Evolutionary conservation across 2,329 filamentous ascomycete species (phyloP).

Genomic region (Boeremia exigua): DNA sequence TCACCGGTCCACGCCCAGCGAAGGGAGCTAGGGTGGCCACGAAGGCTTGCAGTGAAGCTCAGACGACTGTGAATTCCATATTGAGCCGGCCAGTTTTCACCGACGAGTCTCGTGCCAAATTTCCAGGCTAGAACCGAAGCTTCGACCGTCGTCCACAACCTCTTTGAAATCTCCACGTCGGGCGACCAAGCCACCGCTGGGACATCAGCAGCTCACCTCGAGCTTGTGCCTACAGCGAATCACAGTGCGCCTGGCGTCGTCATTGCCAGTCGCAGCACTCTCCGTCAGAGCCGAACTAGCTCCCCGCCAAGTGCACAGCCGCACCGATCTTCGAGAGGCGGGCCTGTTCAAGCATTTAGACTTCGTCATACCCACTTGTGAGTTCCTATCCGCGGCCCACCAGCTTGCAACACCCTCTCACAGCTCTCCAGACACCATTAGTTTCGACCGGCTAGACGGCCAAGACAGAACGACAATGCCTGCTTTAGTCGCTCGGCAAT

Average conservation of each 20-base stretch:
- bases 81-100: conserved; percentile 1
- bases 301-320: conserved; percentile 17
- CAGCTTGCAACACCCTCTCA: conserved; percentile 20
- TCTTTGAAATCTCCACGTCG: conserved; percentile 3
- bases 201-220: conserved; percentile 12
- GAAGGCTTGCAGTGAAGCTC: not conserved
- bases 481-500: conserved; percentile 30
- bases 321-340: conserved; percentile 17
- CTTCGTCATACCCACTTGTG: conserved; percentile 19
- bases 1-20: not conserved
- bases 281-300: conserved; percentile 16
- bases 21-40: not conserved
- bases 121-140: not conserved
- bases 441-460: conserved; percentile 14
- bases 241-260: conserved; percentile 6
- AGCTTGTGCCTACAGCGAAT: conserved; percentile 8
- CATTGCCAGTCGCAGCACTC: conserved; percentile 10
- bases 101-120: conserved; percentile 4
- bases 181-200: conserved; percentile 14
- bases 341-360: conserved; percentile 19
- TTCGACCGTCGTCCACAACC: conserved; percentile 11
- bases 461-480: conserved; percentile 22
- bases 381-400: conserved; percentile 12
- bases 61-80: not conserved
- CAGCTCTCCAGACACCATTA: conserved; percentile 13